Percentiles rank a stretch among this genome's conserved stretches.
phyloP scores from a whole-genome alignment of 306 rosid genomes.

The Astragalus membranaceus region DNA sequence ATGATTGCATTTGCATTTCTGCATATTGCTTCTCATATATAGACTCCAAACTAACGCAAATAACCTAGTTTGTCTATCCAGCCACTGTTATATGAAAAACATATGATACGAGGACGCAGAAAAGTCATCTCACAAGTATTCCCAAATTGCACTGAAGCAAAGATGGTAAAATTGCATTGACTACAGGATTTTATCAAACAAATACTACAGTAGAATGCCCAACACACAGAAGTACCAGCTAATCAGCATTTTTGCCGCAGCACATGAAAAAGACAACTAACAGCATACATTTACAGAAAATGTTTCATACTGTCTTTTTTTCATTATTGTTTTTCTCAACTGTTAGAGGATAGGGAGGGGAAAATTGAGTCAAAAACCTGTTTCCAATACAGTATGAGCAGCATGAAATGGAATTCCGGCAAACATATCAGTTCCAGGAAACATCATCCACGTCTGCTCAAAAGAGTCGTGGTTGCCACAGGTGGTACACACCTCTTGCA shows the following conservation, averaged over 20 bases:
- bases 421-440: constrained; percentile 78
- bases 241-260: background rate
- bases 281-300: background rate
- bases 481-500: constrained; percentile 76
- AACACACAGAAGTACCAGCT: background rate
- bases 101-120: background rate
- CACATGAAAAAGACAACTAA: background rate
- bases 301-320: background rate
- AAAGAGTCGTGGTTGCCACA: constrained; percentile 75
- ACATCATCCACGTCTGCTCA: constrained; percentile 77
- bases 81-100: background rate
- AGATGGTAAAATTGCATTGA: background rate
- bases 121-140: background rate
- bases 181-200: background rate
- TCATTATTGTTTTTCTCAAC: background rate
- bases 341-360: background rate
- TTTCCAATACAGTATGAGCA: constrained; percentile 72
- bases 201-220: background rate
- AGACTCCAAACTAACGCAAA: background rate
- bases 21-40: background rate
- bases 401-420: constrained; percentile 84
- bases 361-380: constrained; percentile 32
- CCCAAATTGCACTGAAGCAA: background rate
- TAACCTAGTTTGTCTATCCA: background rate
- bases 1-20: constrained; percentile 4